Conservation (phyloP, 1,284 basidiomycete species). For the Cerioporus squamosus region DNA sequence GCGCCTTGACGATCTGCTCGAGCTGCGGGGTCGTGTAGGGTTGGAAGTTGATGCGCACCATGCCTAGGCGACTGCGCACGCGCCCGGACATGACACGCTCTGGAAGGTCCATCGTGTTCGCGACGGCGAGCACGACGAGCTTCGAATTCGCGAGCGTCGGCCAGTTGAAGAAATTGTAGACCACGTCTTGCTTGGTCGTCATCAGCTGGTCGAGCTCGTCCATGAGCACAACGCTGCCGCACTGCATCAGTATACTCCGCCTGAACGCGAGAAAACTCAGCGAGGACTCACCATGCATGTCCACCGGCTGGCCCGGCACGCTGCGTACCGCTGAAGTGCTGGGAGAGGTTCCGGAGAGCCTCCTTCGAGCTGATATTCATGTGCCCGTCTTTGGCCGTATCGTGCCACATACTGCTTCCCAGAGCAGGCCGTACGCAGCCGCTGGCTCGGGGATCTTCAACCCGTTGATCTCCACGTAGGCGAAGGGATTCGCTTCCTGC, state of each 20-base stretch:
- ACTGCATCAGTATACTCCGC: no score
- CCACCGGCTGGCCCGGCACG: constrained; percentile 61
- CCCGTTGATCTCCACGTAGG: constrained; percentile 98
- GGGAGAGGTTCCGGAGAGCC: constrained; percentile 66
- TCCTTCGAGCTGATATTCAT: constrained; percentile 72
- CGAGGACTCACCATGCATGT: constrained; percentile 63
- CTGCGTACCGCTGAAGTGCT: constrained; percentile 60
- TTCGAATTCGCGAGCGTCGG: constrained; percentile 87
- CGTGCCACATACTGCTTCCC: constrained; percentile 88
- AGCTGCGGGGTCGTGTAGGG: constrained; percentile 88
- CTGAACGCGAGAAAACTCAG: no score
- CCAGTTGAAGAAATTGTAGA: constrained; percentile 99
- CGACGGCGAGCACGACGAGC: constrained; percentile 95
- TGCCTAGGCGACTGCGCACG: constrained; percentile 92
- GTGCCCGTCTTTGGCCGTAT: constrained; percentile 62
- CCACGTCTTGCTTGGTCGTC: constrained; percentile 95
- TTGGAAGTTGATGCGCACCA: constrained; percentile 94
- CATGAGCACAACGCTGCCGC: constrained; percentile 89
- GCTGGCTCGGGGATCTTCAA: constrained; percentile 89
- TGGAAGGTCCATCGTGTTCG: constrained; percentile 98
- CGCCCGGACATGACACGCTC: constrained; percentile 93
- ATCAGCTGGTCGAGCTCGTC: constrained; percentile 98
- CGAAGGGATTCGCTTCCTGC: constrained; percentile 91
- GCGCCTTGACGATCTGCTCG: constrained; percentile 84
- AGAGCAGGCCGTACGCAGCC: constrained; percentile 87